Percentiles rank a stretch among this genome's conserved stretches.
Evolutionary conservation across 352 stramenopile genomes (phyloP).

Genomic region (Pythium utonaiense): DNA sequence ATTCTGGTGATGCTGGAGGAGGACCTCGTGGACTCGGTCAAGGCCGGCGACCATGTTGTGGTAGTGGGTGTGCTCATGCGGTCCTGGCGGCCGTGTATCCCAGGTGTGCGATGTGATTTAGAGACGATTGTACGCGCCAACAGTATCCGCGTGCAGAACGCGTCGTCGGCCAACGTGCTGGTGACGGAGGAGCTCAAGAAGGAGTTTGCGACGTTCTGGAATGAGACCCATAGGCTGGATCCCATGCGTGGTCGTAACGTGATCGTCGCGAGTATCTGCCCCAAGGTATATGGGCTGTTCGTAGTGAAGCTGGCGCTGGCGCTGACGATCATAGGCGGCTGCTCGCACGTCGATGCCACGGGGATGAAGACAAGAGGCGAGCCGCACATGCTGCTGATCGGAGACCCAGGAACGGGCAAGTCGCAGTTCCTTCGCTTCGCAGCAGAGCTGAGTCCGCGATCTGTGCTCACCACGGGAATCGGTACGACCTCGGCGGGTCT

Average conservation of each 20-base stretch:
- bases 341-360: slow-evolving; percentile 59
- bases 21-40: slow-evolving; percentile 69
- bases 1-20: slow-evolving; percentile 95
- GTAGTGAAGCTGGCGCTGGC: slow-evolving; percentile 92
- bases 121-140: slow-evolving; percentile 82
- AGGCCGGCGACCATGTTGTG: slow-evolving; percentile 96
- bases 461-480: slow-evolving; percentile 95
- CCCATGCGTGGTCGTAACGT: slow-evolving; percentile 80
- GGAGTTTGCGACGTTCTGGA: slow-evolving; percentile 93
- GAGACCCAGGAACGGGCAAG: slow-evolving; percentile 85
- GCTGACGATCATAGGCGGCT: slow-evolving; percentile 92
- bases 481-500: slow-evolving; percentile 95
- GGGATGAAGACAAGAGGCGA: slow-evolving; percentile 81
- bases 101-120: slow-evolving; percentile 88
- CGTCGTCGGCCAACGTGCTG: slow-evolving; percentile 49
- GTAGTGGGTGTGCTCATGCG: slow-evolving; percentile 91
- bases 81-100: slow-evolving; percentile 85
- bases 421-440: slow-evolving; percentile 97
- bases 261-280: slow-evolving; percentile 93
- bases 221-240: slow-evolving; percentile 32
- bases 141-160: slow-evolving; percentile 70
- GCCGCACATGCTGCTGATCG: slow-evolving; percentile 84
- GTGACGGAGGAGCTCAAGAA: slow-evolving; percentile 79
- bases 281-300: slow-evolving; percentile 93
- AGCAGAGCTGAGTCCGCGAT: slow-evolving; percentile 91